phyloP scores from a whole-genome alignment of 441 rosid species.

The Pelargonium australe region DNA sequence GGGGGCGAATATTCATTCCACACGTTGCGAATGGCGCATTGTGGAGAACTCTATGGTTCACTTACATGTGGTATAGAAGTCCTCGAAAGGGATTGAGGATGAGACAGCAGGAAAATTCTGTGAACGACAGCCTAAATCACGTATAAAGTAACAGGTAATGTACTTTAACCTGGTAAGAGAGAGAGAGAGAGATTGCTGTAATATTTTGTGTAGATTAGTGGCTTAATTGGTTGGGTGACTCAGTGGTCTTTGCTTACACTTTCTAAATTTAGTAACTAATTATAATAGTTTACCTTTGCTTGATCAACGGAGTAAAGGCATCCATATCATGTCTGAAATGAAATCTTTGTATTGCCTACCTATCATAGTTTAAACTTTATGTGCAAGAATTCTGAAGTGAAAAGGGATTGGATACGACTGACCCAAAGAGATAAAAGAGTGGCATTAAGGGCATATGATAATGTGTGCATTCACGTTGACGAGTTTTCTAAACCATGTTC shows the following conservation, averaged over 20 bases:
- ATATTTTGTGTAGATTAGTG: not conserved
- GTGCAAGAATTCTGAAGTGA: not conserved
- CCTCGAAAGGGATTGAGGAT: slow-evolving; percentile 31
- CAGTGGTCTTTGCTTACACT: not conserved
- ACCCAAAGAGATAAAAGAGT: too few relatives aligned
- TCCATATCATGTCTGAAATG: not conserved
- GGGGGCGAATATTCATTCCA: slow-evolving; percentile 66
- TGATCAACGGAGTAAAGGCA: not conserved
- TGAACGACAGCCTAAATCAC: slow-evolving; percentile 15
- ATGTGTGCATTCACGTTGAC: too few relatives aligned
- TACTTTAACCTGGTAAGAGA: not conserved
- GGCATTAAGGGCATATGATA: too few relatives aligned
- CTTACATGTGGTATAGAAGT: slow-evolving; percentile 51
- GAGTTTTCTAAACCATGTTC: not conserved
- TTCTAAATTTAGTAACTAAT: not conserved
- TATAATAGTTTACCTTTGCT: not conserved
- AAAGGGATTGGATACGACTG: not conserved
- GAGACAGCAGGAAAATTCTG: slow-evolving; percentile 12
- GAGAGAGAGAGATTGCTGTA: not conserved
- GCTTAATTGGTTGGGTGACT: too few relatives aligned
- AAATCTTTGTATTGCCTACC: not conserved
- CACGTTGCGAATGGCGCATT: slow-evolving; percentile 78
- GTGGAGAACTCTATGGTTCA: slow-evolving; percentile 56
- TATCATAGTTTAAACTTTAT: not conserved
- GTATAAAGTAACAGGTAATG: slow-evolving; percentile 23